phyloP scores from a whole-genome alignment of 176 grass and related monocot genomes.

The Bromus sterilis region DNA sequence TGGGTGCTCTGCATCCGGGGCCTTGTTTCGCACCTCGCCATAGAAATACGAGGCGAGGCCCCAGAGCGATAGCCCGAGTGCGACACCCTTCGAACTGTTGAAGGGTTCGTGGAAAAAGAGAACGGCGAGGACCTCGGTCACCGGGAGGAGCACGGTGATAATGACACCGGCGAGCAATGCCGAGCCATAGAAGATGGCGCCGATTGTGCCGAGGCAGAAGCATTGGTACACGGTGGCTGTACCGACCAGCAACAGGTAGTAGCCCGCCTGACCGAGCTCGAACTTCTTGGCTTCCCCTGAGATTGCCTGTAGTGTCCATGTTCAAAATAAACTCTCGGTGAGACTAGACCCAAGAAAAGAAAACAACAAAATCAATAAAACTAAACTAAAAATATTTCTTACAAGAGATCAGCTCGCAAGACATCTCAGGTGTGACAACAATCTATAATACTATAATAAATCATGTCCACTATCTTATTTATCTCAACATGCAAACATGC shows the following conservation, averaged over 20 bases:
- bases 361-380: no score
- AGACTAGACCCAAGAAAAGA: no score
- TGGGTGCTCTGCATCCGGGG: background rate
- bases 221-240: constrained; percentile 48
- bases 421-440: no score
- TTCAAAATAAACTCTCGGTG: background rate
- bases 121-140: constrained; percentile 64
- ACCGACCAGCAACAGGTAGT: constrained; percentile 61
- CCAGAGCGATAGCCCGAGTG: constrained; percentile 73
- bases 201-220: constrained; percentile 72
- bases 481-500: no score
- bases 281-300: constrained; percentile 50
- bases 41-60: constrained; percentile 83
- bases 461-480: no score
- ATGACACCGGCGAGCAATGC: constrained; percentile 77
- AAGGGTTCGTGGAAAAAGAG: constrained; percentile 68
- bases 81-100: constrained; percentile 57
- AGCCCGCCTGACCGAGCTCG: constrained; percentile 40
- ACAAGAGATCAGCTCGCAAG: no score
- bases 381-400: no score
- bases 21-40: constrained; percentile 53
- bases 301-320: constrained; percentile 48
- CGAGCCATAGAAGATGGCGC: constrained; percentile 69
- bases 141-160: constrained; percentile 54
- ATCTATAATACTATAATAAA: no score